These are phyloP conservation scores for Colletotrichum coccodes DNA, from an alignment of 2,329 filamentous ascomycete genomes.

Conservation along the genomic window DNA sequence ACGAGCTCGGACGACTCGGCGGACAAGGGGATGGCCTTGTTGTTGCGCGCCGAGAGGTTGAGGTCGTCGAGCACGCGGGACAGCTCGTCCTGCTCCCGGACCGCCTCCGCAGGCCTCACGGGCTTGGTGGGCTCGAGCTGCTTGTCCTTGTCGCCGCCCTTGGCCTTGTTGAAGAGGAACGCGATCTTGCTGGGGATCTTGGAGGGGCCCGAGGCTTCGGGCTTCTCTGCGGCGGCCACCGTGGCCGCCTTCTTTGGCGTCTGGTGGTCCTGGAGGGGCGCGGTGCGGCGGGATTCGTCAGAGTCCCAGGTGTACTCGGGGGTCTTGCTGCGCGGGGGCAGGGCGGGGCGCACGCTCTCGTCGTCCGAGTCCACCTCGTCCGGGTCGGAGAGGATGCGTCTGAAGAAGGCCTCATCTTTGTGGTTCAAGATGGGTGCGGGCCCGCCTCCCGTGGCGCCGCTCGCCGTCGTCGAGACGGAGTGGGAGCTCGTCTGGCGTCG, in stretches of 20 bases:
- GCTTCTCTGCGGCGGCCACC: constrained; percentile 43
- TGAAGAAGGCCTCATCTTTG: constrained; percentile 69
- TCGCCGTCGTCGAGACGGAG: constrained; percentile 31
- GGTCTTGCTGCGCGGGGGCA: constrained; percentile 64
- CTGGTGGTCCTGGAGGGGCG: constrained; percentile 12
- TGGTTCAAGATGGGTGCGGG: constrained; percentile 60
- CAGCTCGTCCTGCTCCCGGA: constrained; percentile 75
- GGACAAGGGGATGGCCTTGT: constrained; percentile 86
- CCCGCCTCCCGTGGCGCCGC: constrained; percentile 39
- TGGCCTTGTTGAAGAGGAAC: constrained; percentile 44
- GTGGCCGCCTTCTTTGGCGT: constrained; percentile 35
- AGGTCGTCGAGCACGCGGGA: constrained; percentile 83
- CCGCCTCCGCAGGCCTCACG: constrained; percentile 51
- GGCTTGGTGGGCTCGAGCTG: constrained; percentile 42
- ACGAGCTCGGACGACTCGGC: constrained; percentile 85
- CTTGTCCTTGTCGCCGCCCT: constrained; percentile 51
- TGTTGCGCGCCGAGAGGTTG: constrained; percentile 85
- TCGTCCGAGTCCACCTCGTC: constrained; percentile 40
- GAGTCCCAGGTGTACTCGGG: constrained; percentile 61
- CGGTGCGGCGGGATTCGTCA: constrained; percentile 25
- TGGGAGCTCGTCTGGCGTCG: constrained; percentile 35
- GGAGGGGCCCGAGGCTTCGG: neutral
- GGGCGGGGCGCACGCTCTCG: constrained; percentile 58
- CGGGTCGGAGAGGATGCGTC: constrained; percentile 57
- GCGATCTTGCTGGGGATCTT: constrained; percentile 45